Conservation (phyloP, 2,329 filamentous ascomycete genomes). For the Zasmidium citrigriseum region DNA sequence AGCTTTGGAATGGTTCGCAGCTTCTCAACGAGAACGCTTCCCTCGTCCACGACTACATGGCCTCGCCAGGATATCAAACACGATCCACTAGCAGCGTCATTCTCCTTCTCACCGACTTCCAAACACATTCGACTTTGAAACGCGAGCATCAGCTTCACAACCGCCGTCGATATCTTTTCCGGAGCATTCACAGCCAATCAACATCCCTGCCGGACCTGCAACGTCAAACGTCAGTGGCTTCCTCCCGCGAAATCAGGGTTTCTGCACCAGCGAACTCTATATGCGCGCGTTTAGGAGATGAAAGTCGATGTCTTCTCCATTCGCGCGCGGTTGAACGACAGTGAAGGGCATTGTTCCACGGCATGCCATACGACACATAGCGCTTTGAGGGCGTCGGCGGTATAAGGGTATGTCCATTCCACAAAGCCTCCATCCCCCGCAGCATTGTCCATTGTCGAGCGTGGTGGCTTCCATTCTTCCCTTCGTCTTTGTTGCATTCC, state of each 20-base stretch:
- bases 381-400: background rate
- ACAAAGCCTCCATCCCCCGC: too few relatives aligned
- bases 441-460: background rate
- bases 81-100: too few relatives aligned
- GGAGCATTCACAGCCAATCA: conserved; percentile 5
- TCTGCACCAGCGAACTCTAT: conserved; percentile 4
- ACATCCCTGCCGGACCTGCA: background rate
- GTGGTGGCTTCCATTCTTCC: background rate
- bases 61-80: too few relatives aligned
- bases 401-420: conserved; percentile 3
- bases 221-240: background rate
- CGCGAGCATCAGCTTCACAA: too few relatives aligned
- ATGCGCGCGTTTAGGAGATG: background rate
- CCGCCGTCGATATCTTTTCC: too few relatives aligned
- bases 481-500: background rate
- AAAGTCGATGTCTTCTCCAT: too few relatives aligned
- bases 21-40: too few relatives aligned
- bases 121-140: too few relatives aligned
- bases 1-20: too few relatives aligned
- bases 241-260: background rate
- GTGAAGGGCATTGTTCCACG: background rate
- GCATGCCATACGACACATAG: background rate
- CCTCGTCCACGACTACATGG: too few relatives aligned
- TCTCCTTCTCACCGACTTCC: too few relatives aligned
- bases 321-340: background rate